A percentile compares a stretch with the other conserved stretches of the same genome.
phyloP scores from a whole-genome alignment of 257 asterid genomes.

The Ocimum tenuiflorum region DNA sequence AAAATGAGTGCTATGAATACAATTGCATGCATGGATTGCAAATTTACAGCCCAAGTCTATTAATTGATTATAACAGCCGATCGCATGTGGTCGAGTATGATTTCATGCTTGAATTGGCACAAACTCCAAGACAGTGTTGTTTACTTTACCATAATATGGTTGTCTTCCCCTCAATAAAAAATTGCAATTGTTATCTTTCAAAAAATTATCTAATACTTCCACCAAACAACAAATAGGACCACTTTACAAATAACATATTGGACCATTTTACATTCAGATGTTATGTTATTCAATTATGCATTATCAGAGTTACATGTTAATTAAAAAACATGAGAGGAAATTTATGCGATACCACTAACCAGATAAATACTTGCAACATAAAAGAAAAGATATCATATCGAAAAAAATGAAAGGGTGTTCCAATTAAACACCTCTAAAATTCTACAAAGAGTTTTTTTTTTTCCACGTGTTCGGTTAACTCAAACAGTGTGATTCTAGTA shows the following conservation, averaged over 20 bases:
- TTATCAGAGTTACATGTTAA: neutral
- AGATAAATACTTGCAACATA: neutral
- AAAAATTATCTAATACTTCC: neutral
- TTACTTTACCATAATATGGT: neutral
- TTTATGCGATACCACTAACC: neutral
- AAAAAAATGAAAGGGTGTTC: neutral
- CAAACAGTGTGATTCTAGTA: too few relatives aligned
- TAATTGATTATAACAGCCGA: slow-evolving; percentile 1
- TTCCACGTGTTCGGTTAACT: too few relatives aligned
- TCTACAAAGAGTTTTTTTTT: too few relatives aligned
- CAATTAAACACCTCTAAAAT: neutral
- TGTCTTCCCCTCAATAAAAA: neutral
- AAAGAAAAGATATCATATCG: neutral
- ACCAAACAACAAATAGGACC: too few relatives aligned
- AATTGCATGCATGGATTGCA: slow-evolving; percentile 10
- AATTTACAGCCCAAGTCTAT: neutral
- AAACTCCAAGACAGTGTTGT: neutral
- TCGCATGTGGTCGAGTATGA: neutral
- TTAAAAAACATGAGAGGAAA: neutral
- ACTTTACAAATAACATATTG: neutral
- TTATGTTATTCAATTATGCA: neutral
- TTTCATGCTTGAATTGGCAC: neutral
- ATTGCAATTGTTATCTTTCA: neutral
- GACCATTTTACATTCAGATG: neutral
- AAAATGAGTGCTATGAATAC: neutral